Base-by-base conservation (phyloP, 176 grass and related monocot genomes). In the Rhynchospora tenuis region DNA sequence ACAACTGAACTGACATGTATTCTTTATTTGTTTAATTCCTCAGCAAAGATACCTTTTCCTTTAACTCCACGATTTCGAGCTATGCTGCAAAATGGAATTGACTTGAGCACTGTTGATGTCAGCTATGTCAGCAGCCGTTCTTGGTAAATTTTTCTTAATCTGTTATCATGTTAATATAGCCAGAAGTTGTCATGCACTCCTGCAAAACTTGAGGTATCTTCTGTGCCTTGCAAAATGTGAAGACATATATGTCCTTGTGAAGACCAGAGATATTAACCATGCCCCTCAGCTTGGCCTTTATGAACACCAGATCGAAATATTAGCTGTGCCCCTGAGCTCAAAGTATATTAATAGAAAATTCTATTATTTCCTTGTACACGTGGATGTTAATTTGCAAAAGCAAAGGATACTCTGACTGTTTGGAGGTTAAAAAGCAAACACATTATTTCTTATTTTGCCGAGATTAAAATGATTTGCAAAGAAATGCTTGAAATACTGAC, bases 101-200 rank as follows among this genome's bases (percentile, higher is more conserved):
- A 99, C 85, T 80, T 99, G 33, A 99, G 93, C 28, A 99, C 97
- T 84, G 93, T 99, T 74, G 97, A 99, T 56, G 97, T 99, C 80
- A 99, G 97, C 85, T 99, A 99, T 64, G 97, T 99, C 80, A 99
- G 97, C 86, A 99, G 97, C 86, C 97, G 97, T 67, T 99, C 97
- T 82, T 99, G 97, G 97, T 99, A 82, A 82, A 14, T 13, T 57
- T 61, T 85, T 77, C 50, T 81, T 56, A 45, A 51, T 38, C 51
- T 24, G 24, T 80, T 45, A 9, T 73, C 59, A 31, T 12, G 71
- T 82, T 84, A 17, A 12, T 63, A 29, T n/a, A 58, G 9, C 45
- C 38, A 66, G 15, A 62, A 81, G 11, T 81, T 81, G 11, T 38
- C 57, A 16, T 62, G 55, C 63, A 43, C 9, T 17, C 3, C 29